Evolutionary conservation across 345 rosid species (phyloP), one percentile per base, ranked within the genome.

Genomic region (Syzygium aromaticum): DNA sequence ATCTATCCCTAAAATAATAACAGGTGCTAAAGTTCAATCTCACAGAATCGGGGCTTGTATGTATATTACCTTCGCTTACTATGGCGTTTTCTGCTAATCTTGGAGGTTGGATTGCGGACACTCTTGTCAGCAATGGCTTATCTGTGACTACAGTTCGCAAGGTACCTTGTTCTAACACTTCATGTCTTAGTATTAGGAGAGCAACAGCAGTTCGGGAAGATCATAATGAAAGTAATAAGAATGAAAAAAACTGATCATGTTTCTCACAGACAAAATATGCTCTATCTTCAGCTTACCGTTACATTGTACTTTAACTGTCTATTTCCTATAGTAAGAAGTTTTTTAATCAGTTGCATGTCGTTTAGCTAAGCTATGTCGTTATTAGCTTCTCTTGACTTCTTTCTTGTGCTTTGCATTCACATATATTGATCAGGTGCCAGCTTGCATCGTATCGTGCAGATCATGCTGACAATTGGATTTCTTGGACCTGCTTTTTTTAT

Each of bases 101-200:
- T 85, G 98, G 98, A 67, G 99, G 99, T 15, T 97, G 99, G 99
- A 97, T 97, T 49, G 98, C 98, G 0, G 98, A 97, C 90, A 94
- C 98, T 84, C 95, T 97, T 38, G 96, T 97, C 43, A 96, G 96
- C 96, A 91, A 88, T 90, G 99, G 99, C 85, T 86, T 85, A 43
- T 93, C 99, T 10, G 95, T 97, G 86, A 97, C 98, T 6, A 90
- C 89, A 49, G 99, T 97, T 88, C 97, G 98, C 67, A 96, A 97
- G 99, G 99, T 96, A 93, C 86, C 53, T 33, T 33, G 15, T 27
- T 51, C 46, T 80, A 73, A 43, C 63, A 11, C 46, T 84, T 28
- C 10, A 6, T 28, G 25, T 53, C 27, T 11, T 84, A 40, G 30
- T 16, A 84, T 43, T 43, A 43, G 46, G 46, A 43, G 46, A 43